Base-by-base conservation (phyloP, 2,329 filamentous ascomycete genomes). In the Alternaria sp. region DNA sequence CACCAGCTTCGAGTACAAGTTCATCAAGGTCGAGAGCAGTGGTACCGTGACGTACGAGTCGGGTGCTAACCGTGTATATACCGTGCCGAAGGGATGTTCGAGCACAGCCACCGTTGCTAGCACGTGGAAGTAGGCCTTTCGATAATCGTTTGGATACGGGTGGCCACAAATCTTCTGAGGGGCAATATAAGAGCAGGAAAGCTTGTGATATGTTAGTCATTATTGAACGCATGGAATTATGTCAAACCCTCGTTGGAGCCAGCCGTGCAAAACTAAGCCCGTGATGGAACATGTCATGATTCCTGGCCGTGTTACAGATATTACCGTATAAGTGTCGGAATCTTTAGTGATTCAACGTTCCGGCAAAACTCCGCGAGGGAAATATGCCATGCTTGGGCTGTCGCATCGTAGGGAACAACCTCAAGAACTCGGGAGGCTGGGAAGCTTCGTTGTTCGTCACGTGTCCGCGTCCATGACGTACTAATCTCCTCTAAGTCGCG, bases 21-120 rank as follows among this genome's bases (percentile, higher is more conserved):
- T 83, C 63, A 79, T 81, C 26, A 73, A 78, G 24, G 75, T 81
- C 61, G 77, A 84, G 67, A 78, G 82, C 62, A 82, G 78, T 61
- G 78, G 77, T 1, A 75, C 81, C 56, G 79, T 78, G 32, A 79
- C 84, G 8, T 83, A 80, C 62, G 83, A 85, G 76, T 75, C 72
- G 8, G 70, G 67, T 11, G 63, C 64, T 0, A 84, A 84, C 58
- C 67, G 83, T 12, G 80, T 75, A 4, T 72, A 84, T 7, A 74
- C 74, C 3, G 74, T 75, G 12, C 67, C 69, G 9, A 68, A 54
- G 39, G 64, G 65, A 3, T 74, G 73, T 42, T 61, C 62, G 14
- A 63, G 62, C 32, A 59, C 57, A 14, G 63, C 54, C 2, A 67
- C 62, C 4, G 65, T 75, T 11, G 64, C 63, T 43, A 60, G 61